These are phyloP conservation scores for Rhododendron kiyosumense DNA, from an alignment of 148 eudicot genomes.

Conservation along the genomic window DNA sequence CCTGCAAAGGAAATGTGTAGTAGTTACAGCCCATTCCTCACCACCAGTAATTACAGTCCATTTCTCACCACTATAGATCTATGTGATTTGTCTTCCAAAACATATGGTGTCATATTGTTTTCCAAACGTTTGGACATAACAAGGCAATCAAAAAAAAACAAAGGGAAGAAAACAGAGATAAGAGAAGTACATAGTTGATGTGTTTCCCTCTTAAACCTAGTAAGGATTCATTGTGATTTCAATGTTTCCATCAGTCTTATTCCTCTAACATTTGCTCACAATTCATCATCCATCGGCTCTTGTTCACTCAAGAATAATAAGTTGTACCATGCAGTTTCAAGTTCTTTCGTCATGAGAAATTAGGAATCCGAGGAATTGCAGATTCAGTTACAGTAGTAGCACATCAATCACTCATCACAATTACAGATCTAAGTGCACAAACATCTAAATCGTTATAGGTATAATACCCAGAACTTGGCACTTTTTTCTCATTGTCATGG, in stretches of 20 bases:
- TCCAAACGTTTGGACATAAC: not conserved
- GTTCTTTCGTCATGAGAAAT: not conserved
- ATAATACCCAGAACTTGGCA: too few species aligned
- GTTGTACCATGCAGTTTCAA: not conserved
- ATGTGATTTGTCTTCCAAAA: not conserved
- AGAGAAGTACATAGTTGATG: not conserved
- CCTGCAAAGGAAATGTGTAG: slow-evolving; percentile 36
- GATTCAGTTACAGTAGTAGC: not conserved
- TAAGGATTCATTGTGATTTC: not conserved
- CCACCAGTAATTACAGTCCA: not conserved
- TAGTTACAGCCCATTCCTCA: not conserved
- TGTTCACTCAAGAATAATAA: not conserved
- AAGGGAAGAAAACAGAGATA: not conserved
- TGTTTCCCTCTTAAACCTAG: not conserved
- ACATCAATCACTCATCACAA: not conserved
- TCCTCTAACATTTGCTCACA: not conserved
- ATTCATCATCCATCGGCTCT: not conserved
- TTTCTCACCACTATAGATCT: not conserved
- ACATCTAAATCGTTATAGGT: too few species aligned
- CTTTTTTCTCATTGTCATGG: too few species aligned
- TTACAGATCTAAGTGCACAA: too few species aligned
- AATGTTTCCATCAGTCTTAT: not conserved
- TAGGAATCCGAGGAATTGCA: not conserved
- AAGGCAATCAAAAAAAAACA: not conserved
- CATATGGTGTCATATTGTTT: not conserved